phyloP scores from a whole-genome alignment of 1,284 basidiomycete genomes.

The Testicularia cyperi region DNA sequence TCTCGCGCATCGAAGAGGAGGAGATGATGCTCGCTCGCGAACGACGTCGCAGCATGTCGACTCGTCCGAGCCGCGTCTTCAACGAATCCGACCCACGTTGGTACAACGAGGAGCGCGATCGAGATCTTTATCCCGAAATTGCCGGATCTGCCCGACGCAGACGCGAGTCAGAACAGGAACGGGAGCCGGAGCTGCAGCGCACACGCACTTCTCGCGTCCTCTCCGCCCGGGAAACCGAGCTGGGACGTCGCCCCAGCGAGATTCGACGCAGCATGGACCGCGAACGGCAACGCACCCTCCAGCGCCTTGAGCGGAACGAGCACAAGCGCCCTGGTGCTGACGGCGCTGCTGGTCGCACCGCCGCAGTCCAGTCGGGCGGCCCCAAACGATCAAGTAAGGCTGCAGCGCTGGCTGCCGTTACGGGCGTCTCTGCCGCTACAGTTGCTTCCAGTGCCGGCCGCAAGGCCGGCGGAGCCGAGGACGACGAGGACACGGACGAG shows the following conservation, averaged over 20 bases:
- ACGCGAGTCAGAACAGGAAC: neutral
- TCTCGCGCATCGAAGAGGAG: slow-evolving; percentile 33
- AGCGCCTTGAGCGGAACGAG: slow-evolving; percentile 15
- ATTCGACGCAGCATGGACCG: slow-evolving; percentile 28
- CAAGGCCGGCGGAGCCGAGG: neutral
- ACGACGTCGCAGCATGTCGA: slow-evolving; percentile 21
- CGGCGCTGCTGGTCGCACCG: slow-evolving; percentile 3
- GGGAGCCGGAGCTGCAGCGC: neutral
- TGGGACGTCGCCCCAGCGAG: slow-evolving; percentile 16
- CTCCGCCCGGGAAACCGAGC: neutral
- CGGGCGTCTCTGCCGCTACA: slow-evolving; percentile 16
- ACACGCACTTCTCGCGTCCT: neutral
- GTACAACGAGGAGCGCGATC: slow-evolving; percentile 26
- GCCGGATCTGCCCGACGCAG: no score
- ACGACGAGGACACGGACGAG: slow-evolving; percentile 3
- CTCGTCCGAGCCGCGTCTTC: slow-evolving; percentile 17
- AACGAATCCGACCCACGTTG: slow-evolving; percentile 28
- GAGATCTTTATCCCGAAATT: no score
- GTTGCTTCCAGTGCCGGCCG: slow-evolving; percentile 1
- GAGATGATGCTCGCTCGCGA: slow-evolving; percentile 23
- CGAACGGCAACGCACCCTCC: slow-evolving; percentile 22
- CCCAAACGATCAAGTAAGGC: slow-evolving; percentile 1
- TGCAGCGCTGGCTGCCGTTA: slow-evolving; percentile 35
- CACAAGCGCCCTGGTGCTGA: no score
- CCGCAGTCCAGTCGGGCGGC: no score